Evolutionary conservation across 192 early-diverging fungal species (phyloP).

Genomic region (Dissophora globulifera): DNA sequence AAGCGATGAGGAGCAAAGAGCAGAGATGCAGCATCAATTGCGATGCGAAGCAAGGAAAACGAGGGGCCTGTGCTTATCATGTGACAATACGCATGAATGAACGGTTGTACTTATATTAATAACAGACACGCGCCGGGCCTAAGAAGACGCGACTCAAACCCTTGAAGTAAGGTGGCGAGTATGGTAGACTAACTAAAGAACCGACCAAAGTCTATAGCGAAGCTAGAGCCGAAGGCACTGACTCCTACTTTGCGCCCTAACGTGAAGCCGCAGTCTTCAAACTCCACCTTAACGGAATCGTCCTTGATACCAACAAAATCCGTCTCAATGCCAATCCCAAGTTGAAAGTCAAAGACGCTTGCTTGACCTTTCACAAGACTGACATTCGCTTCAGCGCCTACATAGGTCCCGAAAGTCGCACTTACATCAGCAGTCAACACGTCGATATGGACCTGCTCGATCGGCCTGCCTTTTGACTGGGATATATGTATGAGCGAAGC

Average conservation of each 20-base stretch:
- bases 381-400: slow-evolving; percentile 3
- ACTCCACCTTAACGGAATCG: not conserved
- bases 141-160: too few relatives aligned
- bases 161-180: too few relatives aligned
- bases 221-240: not conserved
- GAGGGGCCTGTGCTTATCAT: too few relatives aligned
- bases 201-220: slow-evolving; percentile 5
- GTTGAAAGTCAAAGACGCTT: slow-evolving; percentile 5
- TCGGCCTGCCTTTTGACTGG: slow-evolving; percentile 2
- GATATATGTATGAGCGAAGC: not conserved
- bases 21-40: too few relatives aligned
- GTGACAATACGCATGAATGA: too few relatives aligned
- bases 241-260: not conserved
- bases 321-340: not conserved
- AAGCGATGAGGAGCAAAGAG: too few relatives aligned
- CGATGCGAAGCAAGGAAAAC: too few relatives aligned
- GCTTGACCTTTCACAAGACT: slow-evolving; percentile 1
- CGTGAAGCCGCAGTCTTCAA: not conserved
- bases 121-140: too few relatives aligned
- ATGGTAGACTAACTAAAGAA: too few relatives aligned
- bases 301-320: not conserved
- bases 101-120: too few relatives aligned
- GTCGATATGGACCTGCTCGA: slow-evolving; percentile 5
- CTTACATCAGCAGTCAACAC: not conserved
- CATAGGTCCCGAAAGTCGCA: not conserved